Evolutionary conservation across 352 stramenopile genomes (phyloP).

Genomic region (Halophytophthora batemanensis): DNA sequence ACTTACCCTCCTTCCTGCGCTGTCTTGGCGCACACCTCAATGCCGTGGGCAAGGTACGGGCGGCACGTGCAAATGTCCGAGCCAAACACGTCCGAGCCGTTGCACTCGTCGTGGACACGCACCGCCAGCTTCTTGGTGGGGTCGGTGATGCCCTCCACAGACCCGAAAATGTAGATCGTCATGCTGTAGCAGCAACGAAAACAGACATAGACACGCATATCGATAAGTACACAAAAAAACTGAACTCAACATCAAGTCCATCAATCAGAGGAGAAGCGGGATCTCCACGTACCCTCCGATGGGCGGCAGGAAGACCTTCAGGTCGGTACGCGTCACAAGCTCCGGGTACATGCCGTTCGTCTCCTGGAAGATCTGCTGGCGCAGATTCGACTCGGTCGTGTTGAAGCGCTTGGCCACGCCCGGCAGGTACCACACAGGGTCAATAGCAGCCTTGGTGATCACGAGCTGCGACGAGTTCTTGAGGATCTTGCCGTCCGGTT

Average conservation of each 20-base stretch:
- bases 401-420: slow-evolving; percentile 98
- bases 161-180: slow-evolving; percentile 99
- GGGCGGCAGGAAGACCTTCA: slow-evolving; percentile 98
- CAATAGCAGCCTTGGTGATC: slow-evolving; percentile 97
- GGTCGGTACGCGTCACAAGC: slow-evolving; percentile 96
- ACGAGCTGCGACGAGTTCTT: slow-evolving; percentile 89
- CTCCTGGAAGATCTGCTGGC: slow-evolving; percentile 98
- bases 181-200: slow-evolving; percentile 31
- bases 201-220: neutral
- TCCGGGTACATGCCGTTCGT: slow-evolving; percentile 99
- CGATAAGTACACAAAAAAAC: neutral
- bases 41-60: slow-evolving; percentile 98
- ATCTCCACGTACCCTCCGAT: slow-evolving; percentile 91
- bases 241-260: neutral
- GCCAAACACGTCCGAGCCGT: slow-evolving; percentile 97
- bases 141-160: slow-evolving; percentile 95
- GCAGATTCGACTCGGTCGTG: slow-evolving; percentile 93
- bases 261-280: neutral
- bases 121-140: slow-evolving; percentile 97
- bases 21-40: slow-evolving; percentile 98
- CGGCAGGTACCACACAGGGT: slow-evolving; percentile 99
- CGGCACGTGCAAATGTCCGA: slow-evolving; percentile 99
- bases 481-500: slow-evolving; percentile 96
- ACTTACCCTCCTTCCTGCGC: slow-evolving; percentile 93
- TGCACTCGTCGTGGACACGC: slow-evolving; percentile 99